Base-by-base conservation (phyloP, 169 alveolate species). In the Besnoitia besnoiti region DNA sequence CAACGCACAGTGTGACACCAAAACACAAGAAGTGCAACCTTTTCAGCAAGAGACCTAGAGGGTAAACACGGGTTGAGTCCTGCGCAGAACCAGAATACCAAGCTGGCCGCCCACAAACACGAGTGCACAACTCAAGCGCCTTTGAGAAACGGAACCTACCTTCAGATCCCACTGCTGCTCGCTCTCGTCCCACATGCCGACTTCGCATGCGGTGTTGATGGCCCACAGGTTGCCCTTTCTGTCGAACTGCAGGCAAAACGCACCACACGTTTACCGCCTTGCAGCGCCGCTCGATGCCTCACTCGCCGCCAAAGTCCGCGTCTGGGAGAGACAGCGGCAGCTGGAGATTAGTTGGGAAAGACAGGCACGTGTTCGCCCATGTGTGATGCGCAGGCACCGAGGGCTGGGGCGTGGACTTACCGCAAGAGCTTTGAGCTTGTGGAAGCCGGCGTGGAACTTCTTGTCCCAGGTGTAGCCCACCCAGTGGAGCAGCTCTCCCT, bases 401-500 rank as follows among this genome's bases (percentile, higher is more conserved):
- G n/a, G n/a, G n/a, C n/a, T n/a, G n/a, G n/a, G n/a, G n/a, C n/a
- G n/a, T n/a, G n/a, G n/a, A 37, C 84, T 89, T 62, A 89, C 92
- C 30, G 91, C 55, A 47, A 82, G 21, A 33, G 91, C 87, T 35
- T 49, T 85, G 12, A 91, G 47, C 77, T 91, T 91, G 87, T 91
- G 94, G 75, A 91, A 91, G 61, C 94, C 94, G 24, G 50, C 40
- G 24, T 59, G 91, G n/a, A 19, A 61, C 80, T 85, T 85, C 44
- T 40, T 35, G 55, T 91, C 91, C 91, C 92, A 91, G 24, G 82
- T 80, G 76, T 59, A 91, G 49, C 94, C 94, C 7, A 30, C 16
- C 94, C 94, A 91, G 33, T 62, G 77, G 46, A 91, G 85, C 40
- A 91, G 59, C 62, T 91, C 94, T 37, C 94, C 94, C 94, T 91